Evolutionary conservation across 164 flowering plant genomes (phyloP).

Genomic region (Kingdonia uniflora): DNA sequence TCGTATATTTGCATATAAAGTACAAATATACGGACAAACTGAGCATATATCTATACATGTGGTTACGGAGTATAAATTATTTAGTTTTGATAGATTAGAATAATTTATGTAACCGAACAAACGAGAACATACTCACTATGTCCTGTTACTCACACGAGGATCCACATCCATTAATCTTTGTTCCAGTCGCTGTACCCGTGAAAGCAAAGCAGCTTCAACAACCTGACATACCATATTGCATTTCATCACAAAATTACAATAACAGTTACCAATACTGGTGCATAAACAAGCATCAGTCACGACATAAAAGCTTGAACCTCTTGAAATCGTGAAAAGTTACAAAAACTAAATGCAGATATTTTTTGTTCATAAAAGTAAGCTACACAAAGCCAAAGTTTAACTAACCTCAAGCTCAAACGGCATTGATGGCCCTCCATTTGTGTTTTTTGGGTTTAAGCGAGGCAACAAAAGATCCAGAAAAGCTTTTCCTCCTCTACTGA

Average conservation of each 20-base stretch:
- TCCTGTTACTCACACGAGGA: constrained; percentile 94
- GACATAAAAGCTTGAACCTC: background rate
- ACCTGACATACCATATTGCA: constrained; percentile 35
- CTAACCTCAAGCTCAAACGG: constrained; percentile 95
- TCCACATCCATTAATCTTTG: constrained; percentile 71
- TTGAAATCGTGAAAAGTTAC: no score
- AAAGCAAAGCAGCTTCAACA: constrained; percentile 92
- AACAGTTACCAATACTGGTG: background rate
- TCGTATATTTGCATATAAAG: no score
- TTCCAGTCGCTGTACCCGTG: constrained; percentile 78
- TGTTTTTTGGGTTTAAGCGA: constrained; percentile 66
- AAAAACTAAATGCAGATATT: no score
- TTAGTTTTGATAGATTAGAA: background rate
- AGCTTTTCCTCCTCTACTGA: constrained; percentile 81
- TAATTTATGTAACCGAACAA: background rate
- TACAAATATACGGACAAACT: no score
- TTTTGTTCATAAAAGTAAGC: no score
- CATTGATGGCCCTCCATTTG: constrained; percentile 71
- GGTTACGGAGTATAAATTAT: no score
- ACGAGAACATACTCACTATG: constrained; percentile 32
- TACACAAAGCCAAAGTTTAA: no score
- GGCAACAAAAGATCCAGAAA: constrained; percentile 76
- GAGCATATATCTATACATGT: no score
- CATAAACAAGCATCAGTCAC: background rate
- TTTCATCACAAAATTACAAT: background rate